Percentiles rank a stretch among this genome's conserved stretches.
Evolutionary conservation across 805 yeast genomes (phyloP).

Genomic region (Spathaspora boniae): DNA sequence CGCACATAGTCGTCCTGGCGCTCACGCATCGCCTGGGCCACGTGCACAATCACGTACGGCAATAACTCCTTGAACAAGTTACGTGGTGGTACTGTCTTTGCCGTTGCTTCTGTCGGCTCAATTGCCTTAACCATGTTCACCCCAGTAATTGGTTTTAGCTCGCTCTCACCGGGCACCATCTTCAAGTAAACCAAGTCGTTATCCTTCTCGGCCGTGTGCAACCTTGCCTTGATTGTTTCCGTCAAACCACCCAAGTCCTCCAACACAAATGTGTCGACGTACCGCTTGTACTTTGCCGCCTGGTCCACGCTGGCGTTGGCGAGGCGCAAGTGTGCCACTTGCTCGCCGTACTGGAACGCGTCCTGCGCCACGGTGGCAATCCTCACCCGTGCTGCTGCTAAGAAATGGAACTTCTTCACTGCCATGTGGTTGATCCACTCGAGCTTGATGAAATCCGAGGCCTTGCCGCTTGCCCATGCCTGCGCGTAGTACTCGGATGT

Average conservation of each 20-base stretch:
- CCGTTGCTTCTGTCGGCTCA: conserved; percentile 17
- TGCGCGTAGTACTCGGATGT: conserved; percentile 53
- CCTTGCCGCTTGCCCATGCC: conserved; percentile 37
- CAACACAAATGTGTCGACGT: conserved; percentile 40
- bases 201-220: conserved; percentile 64
- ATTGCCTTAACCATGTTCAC: conserved; percentile 55
- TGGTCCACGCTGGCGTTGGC: conserved; percentile 37
- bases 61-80: conserved; percentile 55
- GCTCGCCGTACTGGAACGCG: conserved; percentile 61
- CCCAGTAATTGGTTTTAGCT: conserved; percentile 41
- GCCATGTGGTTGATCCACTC: conserved; percentile 65
- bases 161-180: conserved; percentile 47
- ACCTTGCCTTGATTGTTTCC: conserved; percentile 39
- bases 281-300: conserved; percentile 39
- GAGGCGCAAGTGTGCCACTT: conserved; percentile 53
- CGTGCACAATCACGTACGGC: conserved; percentile 64
- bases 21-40: conserved; percentile 65
- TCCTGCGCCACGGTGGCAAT: conserved; percentile 49
- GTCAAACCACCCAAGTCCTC: conserved; percentile 53
- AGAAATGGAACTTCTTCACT: conserved; percentile 62
- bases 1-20: conserved; percentile 55
- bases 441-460: conserved; percentile 45
- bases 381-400: conserved; percentile 68
- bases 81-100: conserved; percentile 3
- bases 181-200: conserved; percentile 78